Base-by-base conservation (phyloP, 345 rosid genomes). In the Euphorbia tirucalli region DNA sequence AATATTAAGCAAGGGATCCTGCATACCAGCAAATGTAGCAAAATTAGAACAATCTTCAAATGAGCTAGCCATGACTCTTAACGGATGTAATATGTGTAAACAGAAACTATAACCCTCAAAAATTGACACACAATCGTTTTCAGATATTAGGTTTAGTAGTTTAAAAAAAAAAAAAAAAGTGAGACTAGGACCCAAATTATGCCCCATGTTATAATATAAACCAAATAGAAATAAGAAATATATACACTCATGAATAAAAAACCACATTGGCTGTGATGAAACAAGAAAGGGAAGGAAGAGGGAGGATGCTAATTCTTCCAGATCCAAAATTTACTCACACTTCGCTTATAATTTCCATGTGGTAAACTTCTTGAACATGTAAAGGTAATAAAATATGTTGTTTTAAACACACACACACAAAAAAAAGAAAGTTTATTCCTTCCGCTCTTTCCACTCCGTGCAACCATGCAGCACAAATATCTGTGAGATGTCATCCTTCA, bases 1-100 rank as follows among this genome's bases (percentile, higher is more conserved):
- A 62, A 89, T 63, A 71, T 80, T 78, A 65, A 92, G 67, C 79
- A 95, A 84, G 49, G 88, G 93, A 72, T 89, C 97, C 99, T 95
- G 88, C 75, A 70, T 83, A 54, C 19, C 49, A 74, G 37, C 4
- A 13, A 61, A 54, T 60, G 24, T 14, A 39, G 48, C 30, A 19
- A 46, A 27, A 31, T 5, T 4, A 54, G 19, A 60, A 44, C 56
- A 35, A 37, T 7, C 24, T 9, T 28, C 13, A n/a, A 69, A 69
- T 35, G 35, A 21, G 55, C 63, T 25, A 15, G 63, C 32, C 27
- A 61, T 43, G 78, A 69, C 57, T 52, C 13, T 32, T 0, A 8
- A 67, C 35, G 24, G 8, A n/a, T 69, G 5, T 39, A 31, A 49
- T 5, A 43, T 22, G 10, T 21, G 39, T 15, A 46, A 65, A 48